These are phyloP conservation scores for Mortierella sp. DNA, from an alignment of 371 early-diverging fungal species.

Conservation along the genomic window DNA sequence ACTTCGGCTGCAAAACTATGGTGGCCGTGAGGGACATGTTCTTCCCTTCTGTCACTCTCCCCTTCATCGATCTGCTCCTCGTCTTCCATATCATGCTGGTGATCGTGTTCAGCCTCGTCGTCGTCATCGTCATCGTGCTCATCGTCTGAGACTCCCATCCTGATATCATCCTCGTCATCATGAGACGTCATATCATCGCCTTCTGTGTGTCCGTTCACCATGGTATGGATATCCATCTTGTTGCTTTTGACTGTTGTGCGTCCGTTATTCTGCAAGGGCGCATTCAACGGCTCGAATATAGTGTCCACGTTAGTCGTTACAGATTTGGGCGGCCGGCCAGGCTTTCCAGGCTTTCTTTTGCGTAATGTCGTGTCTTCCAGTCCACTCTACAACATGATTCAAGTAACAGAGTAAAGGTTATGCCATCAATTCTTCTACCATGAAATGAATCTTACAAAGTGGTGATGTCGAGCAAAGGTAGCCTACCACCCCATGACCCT, in stretches of 20 bases:
- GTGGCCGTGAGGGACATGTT: conserved; percentile 4
- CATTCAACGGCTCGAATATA: background rate
- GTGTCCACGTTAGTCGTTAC: conserved; percentile 3
- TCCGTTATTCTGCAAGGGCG: background rate
- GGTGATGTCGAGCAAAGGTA: no score
- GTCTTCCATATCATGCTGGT: conserved; percentile 1
- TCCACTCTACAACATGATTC: conserved; percentile 7
- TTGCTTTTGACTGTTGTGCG: background rate
- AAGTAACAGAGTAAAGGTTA: background rate
- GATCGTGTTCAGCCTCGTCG: no score
- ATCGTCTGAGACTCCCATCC: conserved; percentile 24
- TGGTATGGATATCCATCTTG: conserved; percentile 27
- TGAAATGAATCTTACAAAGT: background rate
- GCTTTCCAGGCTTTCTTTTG: conserved; percentile 35
- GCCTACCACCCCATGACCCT: conserved; percentile 16
- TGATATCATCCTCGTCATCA: conserved; percentile 34
- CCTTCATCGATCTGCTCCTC: conserved; percentile 1
- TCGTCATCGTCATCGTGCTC: conserved; percentile 9
- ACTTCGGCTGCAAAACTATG: no score
- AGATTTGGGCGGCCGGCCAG: conserved; percentile 40
- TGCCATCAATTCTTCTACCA: background rate
- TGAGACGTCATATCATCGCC: conserved; percentile 21
- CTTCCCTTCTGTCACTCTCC: background rate
- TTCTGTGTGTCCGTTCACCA: conserved; percentile 24
- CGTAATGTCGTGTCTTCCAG: conserved; percentile 1